These are phyloP conservation scores for Theileria equi DNA, from an alignment of 169 alveolate species.

Conservation along the genomic window DNA sequence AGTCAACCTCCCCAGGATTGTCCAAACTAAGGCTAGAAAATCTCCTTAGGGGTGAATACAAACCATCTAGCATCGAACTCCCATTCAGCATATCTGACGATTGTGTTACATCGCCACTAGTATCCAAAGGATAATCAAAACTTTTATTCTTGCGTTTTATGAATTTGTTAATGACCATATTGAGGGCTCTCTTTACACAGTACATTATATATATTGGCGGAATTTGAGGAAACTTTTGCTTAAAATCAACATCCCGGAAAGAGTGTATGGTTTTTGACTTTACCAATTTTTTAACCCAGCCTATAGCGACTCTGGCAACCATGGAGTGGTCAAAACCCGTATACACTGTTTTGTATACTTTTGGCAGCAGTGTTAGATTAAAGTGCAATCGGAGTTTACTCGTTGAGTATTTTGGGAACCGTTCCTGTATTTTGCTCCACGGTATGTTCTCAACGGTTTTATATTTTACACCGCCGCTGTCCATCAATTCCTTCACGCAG, in stretches of 20 bases:
- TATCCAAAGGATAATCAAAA: background rate
- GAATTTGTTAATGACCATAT: background rate
- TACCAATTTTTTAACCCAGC: conserved; percentile 8
- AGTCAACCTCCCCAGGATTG: background rate
- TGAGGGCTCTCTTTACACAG: conserved; percentile 20
- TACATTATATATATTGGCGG: conserved; percentile 26
- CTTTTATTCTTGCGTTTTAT: background rate
- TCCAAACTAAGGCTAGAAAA: background rate
- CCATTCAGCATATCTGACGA: background rate
- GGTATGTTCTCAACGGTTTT: conserved; percentile 40
- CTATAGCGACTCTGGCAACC: conserved; percentile 28
- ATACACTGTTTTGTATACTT: background rate
- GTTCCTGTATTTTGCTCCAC: conserved; percentile 32
- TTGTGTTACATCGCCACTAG: background rate
- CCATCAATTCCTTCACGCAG: background rate
- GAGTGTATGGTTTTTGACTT: background rate
- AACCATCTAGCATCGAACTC: background rate
- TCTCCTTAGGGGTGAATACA: too few relatives aligned
- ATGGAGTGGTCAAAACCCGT: conserved; percentile 24
- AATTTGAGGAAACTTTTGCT: conserved; percentile 33
- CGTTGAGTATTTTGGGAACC: conserved; percentile 19
- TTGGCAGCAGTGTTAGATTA: conserved; percentile 12
- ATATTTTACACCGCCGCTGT: background rate
- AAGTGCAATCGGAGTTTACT: conserved; percentile 35
- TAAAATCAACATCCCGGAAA: conserved; percentile 42